Conservation (phyloP, 345 rosid species). For the Eucalyptus sp. region DNA sequence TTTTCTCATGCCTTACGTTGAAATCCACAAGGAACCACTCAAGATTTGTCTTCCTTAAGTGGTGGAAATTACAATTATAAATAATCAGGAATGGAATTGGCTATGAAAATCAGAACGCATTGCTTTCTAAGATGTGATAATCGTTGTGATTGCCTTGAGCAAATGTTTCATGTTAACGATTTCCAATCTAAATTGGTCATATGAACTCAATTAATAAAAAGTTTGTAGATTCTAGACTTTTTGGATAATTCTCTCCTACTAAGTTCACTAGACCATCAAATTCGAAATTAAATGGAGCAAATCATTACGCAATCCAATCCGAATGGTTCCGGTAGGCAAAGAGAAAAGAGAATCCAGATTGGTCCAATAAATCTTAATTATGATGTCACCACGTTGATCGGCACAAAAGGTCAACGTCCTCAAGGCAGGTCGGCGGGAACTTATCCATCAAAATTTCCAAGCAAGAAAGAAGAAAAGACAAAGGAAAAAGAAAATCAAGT, state of each 20-base stretch:
- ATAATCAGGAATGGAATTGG: neutral
- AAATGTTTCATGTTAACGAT: too few relatives aligned
- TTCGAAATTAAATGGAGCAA: too few relatives aligned
- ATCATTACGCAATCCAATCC: too few relatives aligned
- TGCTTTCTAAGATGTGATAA: neutral
- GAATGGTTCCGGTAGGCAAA: neutral
- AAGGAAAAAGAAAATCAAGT: too few relatives aligned
- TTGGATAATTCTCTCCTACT: too few relatives aligned
- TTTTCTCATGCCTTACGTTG: neutral
- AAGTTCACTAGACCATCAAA: too few relatives aligned
- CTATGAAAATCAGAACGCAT: too few relatives aligned
- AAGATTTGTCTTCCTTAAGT: neutral
- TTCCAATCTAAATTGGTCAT: too few relatives aligned
- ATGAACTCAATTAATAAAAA: too few relatives aligned
- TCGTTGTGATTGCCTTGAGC: too few relatives aligned
- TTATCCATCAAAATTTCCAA: neutral
- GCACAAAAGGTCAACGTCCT: neutral
- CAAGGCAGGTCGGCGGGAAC: neutral
- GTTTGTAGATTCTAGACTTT: too few relatives aligned
- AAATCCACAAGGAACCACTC: neutral
- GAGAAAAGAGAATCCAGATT: neutral
- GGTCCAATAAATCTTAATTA: neutral
- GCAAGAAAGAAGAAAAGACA: too few relatives aligned
- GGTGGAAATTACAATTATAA: neutral
- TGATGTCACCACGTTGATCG: neutral